Evolutionary conservation across 805 yeast species (phyloP), one percentile per base, ranked within the genome.

Genomic region (Wickerhamiella domercqiae): DNA sequence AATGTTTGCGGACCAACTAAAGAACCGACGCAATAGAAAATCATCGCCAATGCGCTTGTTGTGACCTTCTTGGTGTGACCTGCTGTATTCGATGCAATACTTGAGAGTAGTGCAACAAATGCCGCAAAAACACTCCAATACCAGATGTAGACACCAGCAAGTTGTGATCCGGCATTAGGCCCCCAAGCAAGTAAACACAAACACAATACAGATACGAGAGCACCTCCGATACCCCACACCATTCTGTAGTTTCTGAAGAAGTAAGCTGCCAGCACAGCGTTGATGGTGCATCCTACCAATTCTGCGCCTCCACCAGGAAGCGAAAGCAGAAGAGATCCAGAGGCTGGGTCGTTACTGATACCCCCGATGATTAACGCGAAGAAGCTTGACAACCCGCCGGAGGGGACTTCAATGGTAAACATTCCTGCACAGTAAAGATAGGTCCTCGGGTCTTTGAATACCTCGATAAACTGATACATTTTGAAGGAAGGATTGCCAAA

Each of bases 1-100:
- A 79, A 79, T 17, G 78, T 65, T 55, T 77, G 74, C 7, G 77
- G 75, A 3, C 78, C 78, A 35, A 63, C 55, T 34, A 69, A 55
- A 48, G 70, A 72, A 16, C 78, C 78, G 5, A 60, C 67, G 50
- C 73, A 65, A 52, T 63, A 70, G 3, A 67, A 68, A 36, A 72
- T 49, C 30, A 72, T 59, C 40, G 58, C 53, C 22, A 66, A 44
- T 1, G 71, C 67, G 47, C 61, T 68, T 1, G 60, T 64, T 2
- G 67, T 59, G 34, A 61, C 53, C 50, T 70, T 71, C 56, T 73
- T 73, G 13, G 78, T 70, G 47, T 64, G 67, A 7, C 79, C 79
- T 5, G 70, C 70, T 34, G 64, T 61, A 46, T 71, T 71, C 4
- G 70, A 57, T 20, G 72, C 60, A 19, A 47, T 38, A 34, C 42